These are phyloP conservation scores for Warburgia ugandensis DNA, from an alignment of 164 flowering plant species.

Conservation along the genomic window DNA sequence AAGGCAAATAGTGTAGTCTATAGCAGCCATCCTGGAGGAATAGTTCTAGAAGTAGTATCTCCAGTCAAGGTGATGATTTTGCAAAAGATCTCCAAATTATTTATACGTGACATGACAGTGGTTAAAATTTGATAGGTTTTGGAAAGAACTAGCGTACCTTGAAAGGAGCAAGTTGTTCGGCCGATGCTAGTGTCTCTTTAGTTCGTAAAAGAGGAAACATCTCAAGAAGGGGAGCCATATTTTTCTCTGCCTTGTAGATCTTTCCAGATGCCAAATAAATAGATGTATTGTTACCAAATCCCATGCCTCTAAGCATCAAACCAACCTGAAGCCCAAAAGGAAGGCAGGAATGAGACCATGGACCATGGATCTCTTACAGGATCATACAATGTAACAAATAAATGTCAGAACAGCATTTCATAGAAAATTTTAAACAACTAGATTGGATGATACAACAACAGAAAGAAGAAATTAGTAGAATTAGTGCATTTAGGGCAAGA, in stretches of 20 bases:
- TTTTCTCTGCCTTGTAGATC: constrained; percentile 74
- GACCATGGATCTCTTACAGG: background rate
- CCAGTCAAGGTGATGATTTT: constrained; percentile 17
- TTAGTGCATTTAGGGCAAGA: too few relatives aligned
- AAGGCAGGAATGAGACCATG: background rate
- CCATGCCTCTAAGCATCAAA: constrained; percentile 98
- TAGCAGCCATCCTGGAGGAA: constrained; percentile 97
- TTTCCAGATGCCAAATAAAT: constrained; percentile 92
- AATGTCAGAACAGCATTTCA: too few relatives aligned
- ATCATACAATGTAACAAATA: background rate
- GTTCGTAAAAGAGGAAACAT: constrained; percentile 89
- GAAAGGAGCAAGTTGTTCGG: constrained; percentile 73
- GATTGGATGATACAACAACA: too few relatives aligned
- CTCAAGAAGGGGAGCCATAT: constrained; percentile 76
- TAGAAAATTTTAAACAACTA: too few relatives aligned
- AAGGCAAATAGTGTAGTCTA: constrained; percentile 95
- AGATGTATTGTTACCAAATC: constrained; percentile 71
- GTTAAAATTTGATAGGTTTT: background rate
- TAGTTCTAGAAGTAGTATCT: constrained; percentile 48
- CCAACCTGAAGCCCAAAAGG: constrained; percentile 60
- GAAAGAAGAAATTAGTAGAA: too few relatives aligned
- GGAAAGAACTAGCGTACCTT: constrained; percentile 30
- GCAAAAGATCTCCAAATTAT: constrained; percentile 1
- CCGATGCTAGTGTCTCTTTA: constrained; percentile 66
- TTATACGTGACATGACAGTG: background rate